Evolutionary conservation across 1,284 basidiomycete species (phyloP), one percentile per base, ranked within the genome.

Genomic region (Trichosporon coremiiforme): DNA sequence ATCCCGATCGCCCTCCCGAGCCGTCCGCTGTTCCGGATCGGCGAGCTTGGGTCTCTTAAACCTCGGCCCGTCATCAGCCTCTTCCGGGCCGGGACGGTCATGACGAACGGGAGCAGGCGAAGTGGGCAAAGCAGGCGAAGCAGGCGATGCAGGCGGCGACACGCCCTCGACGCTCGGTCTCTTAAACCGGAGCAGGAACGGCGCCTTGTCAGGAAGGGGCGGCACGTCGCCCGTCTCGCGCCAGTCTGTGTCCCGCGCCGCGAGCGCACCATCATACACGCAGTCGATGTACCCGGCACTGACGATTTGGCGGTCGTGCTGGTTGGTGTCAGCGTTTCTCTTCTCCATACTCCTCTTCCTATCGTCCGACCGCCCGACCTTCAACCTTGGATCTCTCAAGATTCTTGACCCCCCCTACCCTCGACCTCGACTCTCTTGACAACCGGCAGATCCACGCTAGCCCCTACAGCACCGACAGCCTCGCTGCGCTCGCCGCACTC

Each of bases 271-370:
- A 17, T 71, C 66, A 66, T 78, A 82, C 0, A 77, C 72, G 36
- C 79, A 77, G 20, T 68, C 69, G 29, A 83, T 60, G 65, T 74
- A 83, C 29, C 75, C 75, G 5, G 74, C 68, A 2, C 62, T 66
- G 6, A 82, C 47, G 9, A 82, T 73, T 9, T 75, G 68, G 50
- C 72, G 73, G 13, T 25, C 57, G 47, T 79, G 73, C 77, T 77
- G 65, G 17, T 20, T 77, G 65, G 33, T 10, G 36, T 70, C 47
- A 65, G 60, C 64, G 9, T 25, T 25, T 25, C 25, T 1, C 25
- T 36, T 29, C 41, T n/a, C 45, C 45, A 38, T 47, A 25, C 25
- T 25, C 25, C 25, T 25, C 25, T 25, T 25, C 3, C 25, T 25
- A 25, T 25, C 25, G 25, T 25, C 25, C 3, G 25, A 25, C 25